Evolutionary conservation across 345 rosid genomes (phyloP).

Genomic region (Corchorus olitorius): DNA sequence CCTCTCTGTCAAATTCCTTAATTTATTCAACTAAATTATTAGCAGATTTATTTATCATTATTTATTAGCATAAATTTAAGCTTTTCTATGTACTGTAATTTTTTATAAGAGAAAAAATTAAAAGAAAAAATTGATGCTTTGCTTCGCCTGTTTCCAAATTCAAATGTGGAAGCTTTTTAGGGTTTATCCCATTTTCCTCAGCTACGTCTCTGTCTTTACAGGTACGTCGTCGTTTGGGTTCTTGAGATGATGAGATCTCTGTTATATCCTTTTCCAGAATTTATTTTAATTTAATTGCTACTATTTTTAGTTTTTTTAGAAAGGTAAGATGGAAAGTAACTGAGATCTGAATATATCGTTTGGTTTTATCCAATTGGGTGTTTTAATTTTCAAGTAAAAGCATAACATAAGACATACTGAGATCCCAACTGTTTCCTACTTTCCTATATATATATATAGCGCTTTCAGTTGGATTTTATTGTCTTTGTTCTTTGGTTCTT

Average conservation of each 20-base stretch:
- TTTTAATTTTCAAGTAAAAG: neutral
- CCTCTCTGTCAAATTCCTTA: neutral
- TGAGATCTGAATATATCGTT: neutral
- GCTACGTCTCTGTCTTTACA: neutral
- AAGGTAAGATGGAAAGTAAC: neutral
- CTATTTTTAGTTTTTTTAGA: neutral
- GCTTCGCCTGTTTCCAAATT: neutral
- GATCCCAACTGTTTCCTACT: slow-evolving; percentile 15
- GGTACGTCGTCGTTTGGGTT: neutral
- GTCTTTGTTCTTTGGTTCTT: neutral
- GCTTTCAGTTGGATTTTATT: neutral
- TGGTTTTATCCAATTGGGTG: neutral
- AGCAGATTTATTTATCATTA: no score
- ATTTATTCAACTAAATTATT: neutral
- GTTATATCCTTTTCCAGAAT: neutral
- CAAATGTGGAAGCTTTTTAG: slow-evolving; percentile 11
- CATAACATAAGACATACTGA: neutral
- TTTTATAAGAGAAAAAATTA: neutral
- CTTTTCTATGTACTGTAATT: no score
- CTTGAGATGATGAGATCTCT: slow-evolving; percentile 4
- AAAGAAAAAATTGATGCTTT: neutral
- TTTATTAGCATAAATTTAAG: neutral
- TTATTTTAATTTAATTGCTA: neutral
- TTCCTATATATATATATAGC: no score
- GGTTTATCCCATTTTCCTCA: slow-evolving; percentile 6